Conservation (phyloP, 495 filamentous ascomycete genomes). For the Aspergillus funiculosus region DNA sequence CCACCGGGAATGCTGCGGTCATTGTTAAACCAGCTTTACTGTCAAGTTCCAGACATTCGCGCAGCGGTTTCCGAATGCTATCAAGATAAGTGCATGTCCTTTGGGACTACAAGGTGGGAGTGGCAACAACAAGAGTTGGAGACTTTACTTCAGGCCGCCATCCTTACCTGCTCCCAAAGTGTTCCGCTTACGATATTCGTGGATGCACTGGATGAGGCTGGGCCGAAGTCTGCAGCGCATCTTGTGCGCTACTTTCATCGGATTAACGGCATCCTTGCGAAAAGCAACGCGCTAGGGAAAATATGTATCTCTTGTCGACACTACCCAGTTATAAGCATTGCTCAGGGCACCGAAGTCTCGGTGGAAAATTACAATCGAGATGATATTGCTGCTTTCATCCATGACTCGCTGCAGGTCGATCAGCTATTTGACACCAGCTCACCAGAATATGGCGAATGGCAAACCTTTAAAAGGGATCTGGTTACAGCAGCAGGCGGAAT, state of each 20-base stretch:
- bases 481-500: neutral
- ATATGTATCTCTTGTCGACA: conserved; percentile 20
- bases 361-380: conserved; percentile 14
- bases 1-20: conserved; percentile 18
- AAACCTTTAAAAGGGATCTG: neutral
- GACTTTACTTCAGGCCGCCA: conserved; percentile 5
- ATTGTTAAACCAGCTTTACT: conserved; percentile 15
- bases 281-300: neutral
- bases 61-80: too few species aligned
- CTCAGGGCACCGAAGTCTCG: neutral
- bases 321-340: conserved; percentile 5
- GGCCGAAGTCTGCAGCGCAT: conserved; percentile 5
- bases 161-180: conserved; percentile 6
- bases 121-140: conserved; percentile 14
- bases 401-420: neutral
- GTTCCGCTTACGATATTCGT: conserved; percentile 14
- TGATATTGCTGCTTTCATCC: neutral
- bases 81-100: conserved; percentile 8
- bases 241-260: conserved; percentile 12
- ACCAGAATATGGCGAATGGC: neutral
- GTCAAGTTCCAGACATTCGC: too few species aligned
- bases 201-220: conserved; percentile 23
- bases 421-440: neutral
- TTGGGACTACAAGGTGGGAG: conserved; percentile 13
- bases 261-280: neutral